Percentiles rank a stretch among this genome's conserved stretches.
These are phyloP conservation scores for Carallia brachiata DNA, from an alignment of 345 rosid genomes.

Conservation along the genomic window DNA sequence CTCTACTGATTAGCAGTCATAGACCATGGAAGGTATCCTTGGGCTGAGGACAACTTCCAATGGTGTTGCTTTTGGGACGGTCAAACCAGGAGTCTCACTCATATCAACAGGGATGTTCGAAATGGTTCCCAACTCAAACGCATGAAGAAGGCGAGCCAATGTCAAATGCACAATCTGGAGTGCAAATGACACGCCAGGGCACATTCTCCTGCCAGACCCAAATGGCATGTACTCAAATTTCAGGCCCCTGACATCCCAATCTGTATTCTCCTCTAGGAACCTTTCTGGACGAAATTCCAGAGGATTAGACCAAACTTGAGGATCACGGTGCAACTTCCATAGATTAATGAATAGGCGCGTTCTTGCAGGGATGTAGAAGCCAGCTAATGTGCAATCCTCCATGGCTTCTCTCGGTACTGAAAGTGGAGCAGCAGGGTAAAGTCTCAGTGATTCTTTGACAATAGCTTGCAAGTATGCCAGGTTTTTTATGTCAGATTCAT, in stretches of 20 bases:
- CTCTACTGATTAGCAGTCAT: background rate
- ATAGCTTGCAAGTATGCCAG: constrained; percentile 23
- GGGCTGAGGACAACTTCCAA: constrained; percentile 16
- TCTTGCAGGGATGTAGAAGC: constrained; percentile 13
- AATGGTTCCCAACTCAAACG: constrained; percentile 8
- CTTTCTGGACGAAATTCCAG: constrained; percentile 19
- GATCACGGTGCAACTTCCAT: constrained; percentile 26
- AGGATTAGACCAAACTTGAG: constrained; percentile 15
- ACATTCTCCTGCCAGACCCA: constrained; percentile 22
- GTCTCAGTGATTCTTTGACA: constrained; percentile 21
- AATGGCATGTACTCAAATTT: constrained; percentile 17
- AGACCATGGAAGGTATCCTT: constrained; percentile 8
- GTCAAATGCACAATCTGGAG: constrained; percentile 12
- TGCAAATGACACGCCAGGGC: constrained; percentile 18
- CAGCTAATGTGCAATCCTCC: constrained; percentile 15
- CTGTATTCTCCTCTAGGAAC: constrained; percentile 11
- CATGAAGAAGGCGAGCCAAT: constrained; percentile 21
- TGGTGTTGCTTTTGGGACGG: constrained; percentile 4
- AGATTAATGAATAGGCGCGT: constrained; percentile 14
- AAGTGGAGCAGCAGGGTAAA: constrained; percentile 18
- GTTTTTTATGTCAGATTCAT: constrained; percentile 8
- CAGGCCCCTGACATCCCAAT: constrained; percentile 9
- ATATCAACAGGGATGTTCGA: constrained; percentile 9
- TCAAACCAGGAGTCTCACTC: constrained; percentile 12
- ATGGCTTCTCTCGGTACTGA: constrained; percentile 12